Conservation (phyloP, 257 asterid species). For the Fraxinus excelsior region DNA sequence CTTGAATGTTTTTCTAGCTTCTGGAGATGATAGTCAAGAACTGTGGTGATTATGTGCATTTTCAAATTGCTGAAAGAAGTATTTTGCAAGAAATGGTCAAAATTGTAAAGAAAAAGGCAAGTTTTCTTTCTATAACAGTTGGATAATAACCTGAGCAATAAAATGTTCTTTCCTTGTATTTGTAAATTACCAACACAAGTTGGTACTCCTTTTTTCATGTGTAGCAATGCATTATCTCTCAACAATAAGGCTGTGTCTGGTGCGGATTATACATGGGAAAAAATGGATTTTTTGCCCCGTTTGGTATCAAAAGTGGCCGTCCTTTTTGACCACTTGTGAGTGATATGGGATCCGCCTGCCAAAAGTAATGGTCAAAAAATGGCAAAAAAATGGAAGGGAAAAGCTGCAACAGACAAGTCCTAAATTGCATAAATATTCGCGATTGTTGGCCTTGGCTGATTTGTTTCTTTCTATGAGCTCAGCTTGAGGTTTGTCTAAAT, state of each 20-base stretch:
- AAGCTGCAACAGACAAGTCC: too few relatives aligned
- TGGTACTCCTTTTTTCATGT: not conserved
- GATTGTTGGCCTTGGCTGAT: too few relatives aligned
- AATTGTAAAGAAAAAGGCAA: slow-evolving; percentile 82
- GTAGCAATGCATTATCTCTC: not conserved
- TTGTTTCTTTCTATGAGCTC: not conserved
- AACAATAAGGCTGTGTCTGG: too few relatives aligned
- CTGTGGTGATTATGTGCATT: slow-evolving; percentile 91
- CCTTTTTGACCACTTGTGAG: too few relatives aligned
- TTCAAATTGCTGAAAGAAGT: slow-evolving; percentile 83
- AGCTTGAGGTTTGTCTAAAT: not conserved
- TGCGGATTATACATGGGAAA: too few relatives aligned
- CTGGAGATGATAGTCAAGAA: slow-evolving; percentile 97
- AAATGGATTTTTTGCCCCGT: too few relatives aligned
- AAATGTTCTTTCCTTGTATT: not conserved
- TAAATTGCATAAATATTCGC: not conserved
- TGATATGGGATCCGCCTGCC: too few relatives aligned
- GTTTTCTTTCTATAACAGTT: slow-evolving; percentile 19
- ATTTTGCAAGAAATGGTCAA: slow-evolving; percentile 90
- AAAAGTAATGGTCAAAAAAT: too few relatives aligned
- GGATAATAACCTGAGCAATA: not conserved
- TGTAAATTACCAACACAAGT: not conserved
- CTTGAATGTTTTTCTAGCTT: slow-evolving; percentile 49
- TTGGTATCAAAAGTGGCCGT: too few relatives aligned
- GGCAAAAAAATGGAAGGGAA: too few relatives aligned